A percentile compares a stretch with the other conserved stretches of the same genome.
Evolutionary conservation across 768 basidiomycete species (phyloP).

Genomic region (Lentinus brumalis): DNA sequence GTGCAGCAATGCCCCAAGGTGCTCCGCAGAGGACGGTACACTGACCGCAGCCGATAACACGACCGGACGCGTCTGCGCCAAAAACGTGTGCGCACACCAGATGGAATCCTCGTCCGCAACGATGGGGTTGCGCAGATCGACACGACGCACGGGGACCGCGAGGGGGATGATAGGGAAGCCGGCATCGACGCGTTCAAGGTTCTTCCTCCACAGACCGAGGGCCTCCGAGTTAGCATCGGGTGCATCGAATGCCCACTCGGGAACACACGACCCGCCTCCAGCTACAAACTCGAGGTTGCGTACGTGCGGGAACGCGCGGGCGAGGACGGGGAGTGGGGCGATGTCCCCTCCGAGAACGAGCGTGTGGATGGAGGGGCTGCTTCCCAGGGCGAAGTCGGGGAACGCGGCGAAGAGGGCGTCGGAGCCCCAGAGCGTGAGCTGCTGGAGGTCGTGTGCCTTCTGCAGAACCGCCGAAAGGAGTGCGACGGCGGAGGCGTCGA

Average conservation of each 20-base stretch:
- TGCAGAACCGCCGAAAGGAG: constrained; percentile 16
- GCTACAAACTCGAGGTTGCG: constrained; percentile 16
- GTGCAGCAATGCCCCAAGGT: constrained; percentile 10
- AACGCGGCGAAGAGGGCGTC: constrained; percentile 18
- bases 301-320: constrained; percentile 19
- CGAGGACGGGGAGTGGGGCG: constrained; percentile 15
- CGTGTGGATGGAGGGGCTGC: constrained; percentile 15
- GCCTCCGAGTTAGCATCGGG: not conserved
- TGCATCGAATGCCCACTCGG: constrained; percentile 14
- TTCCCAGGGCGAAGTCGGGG: constrained; percentile 13
- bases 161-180: constrained; percentile 18
- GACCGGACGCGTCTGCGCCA: constrained; percentile 13
- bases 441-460: constrained; percentile 16
- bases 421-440: constrained; percentile 21
- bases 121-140: constrained; percentile 18
- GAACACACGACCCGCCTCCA: constrained; percentile 16
- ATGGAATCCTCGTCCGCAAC: constrained; percentile 5
- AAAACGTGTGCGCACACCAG: constrained; percentile 15
- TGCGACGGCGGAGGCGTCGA: constrained; percentile 9
- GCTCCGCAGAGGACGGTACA: constrained; percentile 4
- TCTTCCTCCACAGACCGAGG: constrained; percentile 8
- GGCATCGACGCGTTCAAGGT: constrained; percentile 18
- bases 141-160: constrained; percentile 11
- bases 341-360: constrained; percentile 23
- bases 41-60: constrained; percentile 16